Evolutionary conservation across 1,284 basidiomycete species (phyloP), one percentile per base, ranked within the genome.

Genomic region (Apiotrichum montevideense): DNA sequence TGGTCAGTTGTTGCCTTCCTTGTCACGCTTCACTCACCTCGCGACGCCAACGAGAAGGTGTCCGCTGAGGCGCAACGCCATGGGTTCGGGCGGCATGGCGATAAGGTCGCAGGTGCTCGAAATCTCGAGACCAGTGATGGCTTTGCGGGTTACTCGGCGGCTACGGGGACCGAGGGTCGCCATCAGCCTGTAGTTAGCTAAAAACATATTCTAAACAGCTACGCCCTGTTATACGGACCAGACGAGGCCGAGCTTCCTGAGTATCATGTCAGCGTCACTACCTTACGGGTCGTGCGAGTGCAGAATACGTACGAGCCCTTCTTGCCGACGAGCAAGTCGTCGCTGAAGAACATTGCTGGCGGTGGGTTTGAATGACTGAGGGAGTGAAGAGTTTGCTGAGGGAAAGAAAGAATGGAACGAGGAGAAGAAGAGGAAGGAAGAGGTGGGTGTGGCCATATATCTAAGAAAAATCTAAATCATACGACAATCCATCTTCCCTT

Each of bases 11-110:
- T 33, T 4, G 35, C 14, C 9, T 13, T 14, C 4, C 9, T 35
- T 8, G 15, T 21, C 9, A 29, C 40, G n/a, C 11, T 1, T 9
- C n/a, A 45, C 82, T 62, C 71, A 91, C 90, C 90, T 84, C 29
- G 86, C 87, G 21, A 87, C 90, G 6, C 90, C 90, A 55, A 92
- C 85, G 79, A 94, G 85, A 39, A 94, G 76, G 68, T 89, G 89
- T 58, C 88, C 90, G 10, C 89, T 90, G 55, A 93, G 78, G 47
- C 90, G 81, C 54, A 94, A 77, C 1, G 90, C 89, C 44, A 94
- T 80, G 41, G 90, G 90, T 65, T 93, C 90, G n/a, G 81, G 76
- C 6, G 90, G 90, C 63, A 87, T 80, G 37, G 83, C 82, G 55
- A 94, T 91, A 46, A 90, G 80, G 45, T 80, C 82, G 69, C 90